Base-by-base conservation (phyloP, 306 rosid genomes). In the Quercus gilva region DNA sequence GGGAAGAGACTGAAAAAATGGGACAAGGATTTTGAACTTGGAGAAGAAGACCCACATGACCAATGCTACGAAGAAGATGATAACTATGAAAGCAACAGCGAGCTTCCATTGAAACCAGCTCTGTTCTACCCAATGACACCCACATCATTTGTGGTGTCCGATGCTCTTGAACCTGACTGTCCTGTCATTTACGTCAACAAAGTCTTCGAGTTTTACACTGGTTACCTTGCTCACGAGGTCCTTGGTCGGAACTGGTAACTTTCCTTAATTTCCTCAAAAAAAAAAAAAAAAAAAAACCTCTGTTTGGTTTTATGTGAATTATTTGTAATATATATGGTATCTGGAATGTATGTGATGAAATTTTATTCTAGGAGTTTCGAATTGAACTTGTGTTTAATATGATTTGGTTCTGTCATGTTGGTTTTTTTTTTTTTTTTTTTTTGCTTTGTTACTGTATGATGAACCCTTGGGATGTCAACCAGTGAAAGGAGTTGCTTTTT, bases 181-280 rank as follows among this genome's bases (percentile, higher is more conserved):
- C 99, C 99, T 6, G 79, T 96, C 77, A 96, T 96, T 55, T 96
- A 96, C 78, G 96, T 96, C 60, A 96, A 96, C 87, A 93, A 93
- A 55, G 94, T 96, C 71, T 96, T 96, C 61, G 98, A 96, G 92
- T 79, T 81, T 76, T 87, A 80, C 86, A 96, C 98, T 5, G 99
- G 99, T 0, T 96, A 93, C 45, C 92, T 96, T 29, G 98, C 98
- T 20, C 90, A 96, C 63, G 99, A 96, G 86, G 90, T 93, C 53
- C 92, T 96, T 23, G 99, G 99, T 85, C 91, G 89, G 1, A 96
- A 93, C 85, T 96, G 99, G 99, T 96, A 53, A 72, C 75, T 69
- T 73, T 57, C 6, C 57, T 29, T 28, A 19, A 1, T 53, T 72
- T 59, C 5, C 43, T 41, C 45, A 41, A 41, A 7, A 37, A 33